A percentile compares a stretch with the other conserved stretches of the same genome.
phyloP scores from a whole-genome alignment of 2,329 filamentous ascomycete species.

The Beauveria caledonica region DNA sequence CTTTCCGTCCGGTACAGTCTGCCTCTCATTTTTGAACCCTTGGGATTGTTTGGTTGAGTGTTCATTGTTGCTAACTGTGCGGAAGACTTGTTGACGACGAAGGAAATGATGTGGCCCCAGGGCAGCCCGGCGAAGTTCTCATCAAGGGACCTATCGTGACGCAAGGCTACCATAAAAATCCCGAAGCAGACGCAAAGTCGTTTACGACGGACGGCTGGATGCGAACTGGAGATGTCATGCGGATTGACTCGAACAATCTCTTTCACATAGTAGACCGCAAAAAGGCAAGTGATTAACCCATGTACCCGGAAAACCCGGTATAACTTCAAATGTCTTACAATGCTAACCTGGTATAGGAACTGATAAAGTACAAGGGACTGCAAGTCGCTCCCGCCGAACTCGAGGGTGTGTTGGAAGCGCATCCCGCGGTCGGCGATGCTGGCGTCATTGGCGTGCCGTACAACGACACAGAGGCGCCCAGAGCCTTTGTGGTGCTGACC shows the following conservation, averaged over 20 bases:
- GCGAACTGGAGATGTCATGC: constrained; percentile 71
- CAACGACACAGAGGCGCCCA: constrained; percentile 39
- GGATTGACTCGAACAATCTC: constrained; percentile 60
- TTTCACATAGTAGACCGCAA: constrained; percentile 69
- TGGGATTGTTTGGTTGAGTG: not conserved
- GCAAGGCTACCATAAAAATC: constrained; percentile 63
- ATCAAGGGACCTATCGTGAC: constrained; percentile 65
- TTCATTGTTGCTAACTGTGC: constrained; percentile 13
- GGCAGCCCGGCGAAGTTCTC: constrained; percentile 51
- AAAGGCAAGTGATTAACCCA: constrained; percentile 37
- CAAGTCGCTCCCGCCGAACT: constrained; percentile 62
- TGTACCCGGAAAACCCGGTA: too few species aligned
- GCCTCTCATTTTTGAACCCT: not conserved
- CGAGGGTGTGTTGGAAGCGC: constrained; percentile 36
- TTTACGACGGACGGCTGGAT: constrained; percentile 54
- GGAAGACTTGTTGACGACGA: constrained; percentile 31
- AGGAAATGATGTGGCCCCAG: constrained; percentile 29
- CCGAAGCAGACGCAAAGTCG: constrained; percentile 53
- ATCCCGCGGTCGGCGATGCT: constrained; percentile 42
- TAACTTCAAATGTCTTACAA: not conserved
- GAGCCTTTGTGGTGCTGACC: constrained; percentile 27
- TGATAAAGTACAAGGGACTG: constrained; percentile 48
- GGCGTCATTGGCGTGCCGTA: constrained; percentile 52
- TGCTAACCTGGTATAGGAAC: constrained; percentile 37
- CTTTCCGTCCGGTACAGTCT: constrained; percentile 19